Evolutionary conservation across 2,329 filamentous ascomycete genomes (phyloP).

Genomic region (Xylaria sp.): DNA sequence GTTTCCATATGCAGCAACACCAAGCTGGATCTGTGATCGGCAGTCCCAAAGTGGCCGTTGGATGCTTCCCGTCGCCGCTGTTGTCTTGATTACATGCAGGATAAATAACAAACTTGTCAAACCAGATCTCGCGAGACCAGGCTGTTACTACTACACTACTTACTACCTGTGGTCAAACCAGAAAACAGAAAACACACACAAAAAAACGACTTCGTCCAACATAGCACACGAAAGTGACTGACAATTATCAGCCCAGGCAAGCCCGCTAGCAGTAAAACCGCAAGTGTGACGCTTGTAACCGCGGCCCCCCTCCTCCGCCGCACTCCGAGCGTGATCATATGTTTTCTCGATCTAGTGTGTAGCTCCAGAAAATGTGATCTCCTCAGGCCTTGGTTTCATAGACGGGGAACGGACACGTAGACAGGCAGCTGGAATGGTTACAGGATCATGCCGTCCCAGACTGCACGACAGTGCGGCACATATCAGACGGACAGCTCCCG

Average conservation of each 20-base stretch:
- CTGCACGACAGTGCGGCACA: slow-evolving; percentile 38
- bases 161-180: not conserved
- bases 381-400: slow-evolving; percentile 31
- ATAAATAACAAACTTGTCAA: slow-evolving; percentile 17
- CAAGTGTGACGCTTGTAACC: slow-evolving; percentile 19
- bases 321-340: slow-evolving; percentile 34
- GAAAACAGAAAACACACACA: not conserved
- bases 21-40: slow-evolving; percentile 14
- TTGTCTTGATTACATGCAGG: slow-evolving; percentile 15
- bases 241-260: slow-evolving; percentile 10
- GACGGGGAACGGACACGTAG: slow-evolving; percentile 36
- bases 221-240: not conserved
- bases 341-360: slow-evolving; percentile 29
- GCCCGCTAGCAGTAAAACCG: slow-evolving; percentile 20
- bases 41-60: slow-evolving; percentile 7
- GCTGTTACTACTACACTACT: slow-evolving; percentile 5
- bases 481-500: slow-evolving; percentile 36
- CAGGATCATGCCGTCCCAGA: slow-evolving; percentile 37
- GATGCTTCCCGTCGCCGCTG: slow-evolving; percentile 17
- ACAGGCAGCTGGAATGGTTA: slow-evolving; percentile 32
- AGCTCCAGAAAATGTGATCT: slow-evolving; percentile 27
- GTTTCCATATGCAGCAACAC: slow-evolving; percentile 26
- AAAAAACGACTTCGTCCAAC: slow-evolving; percentile 12
- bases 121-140: slow-evolving; percentile 4
- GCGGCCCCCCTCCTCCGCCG: slow-evolving; percentile 29